Base-by-base conservation (phyloP, 306 rosid genomes). In the Sechiopsis laciniata region DNA sequence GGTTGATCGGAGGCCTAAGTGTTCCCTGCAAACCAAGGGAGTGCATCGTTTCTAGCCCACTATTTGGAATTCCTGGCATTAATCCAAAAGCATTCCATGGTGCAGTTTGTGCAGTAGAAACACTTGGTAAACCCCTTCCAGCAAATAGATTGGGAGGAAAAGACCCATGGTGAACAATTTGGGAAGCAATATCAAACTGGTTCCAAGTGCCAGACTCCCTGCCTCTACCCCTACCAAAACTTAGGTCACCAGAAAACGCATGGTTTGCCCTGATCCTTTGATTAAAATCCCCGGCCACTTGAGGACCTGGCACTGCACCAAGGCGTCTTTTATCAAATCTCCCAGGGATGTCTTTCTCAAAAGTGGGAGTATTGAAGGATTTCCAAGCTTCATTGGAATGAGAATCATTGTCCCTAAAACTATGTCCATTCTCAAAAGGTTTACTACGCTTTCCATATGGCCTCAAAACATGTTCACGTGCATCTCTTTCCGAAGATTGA, bases 51-150 rank as follows among this genome's bases (percentile, higher is more conserved):
- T 95, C 99, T 80, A 95, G 73, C 81, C 91, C 88, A 59, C 95
- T 89, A 58, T 87, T 95, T 52, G 96, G 96, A 55, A 91, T 79
- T 57, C 92, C 83, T 56, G 99, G 90, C 75, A 89, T 80, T 77
- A 95, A 79, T 60, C 97, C 92, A 84, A 85, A 91, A 60, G 95
- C 82, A 82, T 83, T 89, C 99, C 99, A 95, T 5, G 99, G 80
- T 26, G 90, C 88, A 81, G 78, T 86, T 76, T 85, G 96, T 64
- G 87, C 84, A 88, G 85, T 89, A 52, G 99, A 86, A 76, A 95
- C 89, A 88, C 83, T 89, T 77, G 96, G 87, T 75, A 91, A 75
- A 52, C 97, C 96, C 17, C 86, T 84, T 53, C 97, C 97, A 59
- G 87, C 66, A 80, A 87, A 95, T 52, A 91, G 76, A 82, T 77